Evolutionary conservation across 345 rosid species (phyloP), one percentile per base, ranked within the genome.

Genomic region (Eucalyptus virginea): DNA sequence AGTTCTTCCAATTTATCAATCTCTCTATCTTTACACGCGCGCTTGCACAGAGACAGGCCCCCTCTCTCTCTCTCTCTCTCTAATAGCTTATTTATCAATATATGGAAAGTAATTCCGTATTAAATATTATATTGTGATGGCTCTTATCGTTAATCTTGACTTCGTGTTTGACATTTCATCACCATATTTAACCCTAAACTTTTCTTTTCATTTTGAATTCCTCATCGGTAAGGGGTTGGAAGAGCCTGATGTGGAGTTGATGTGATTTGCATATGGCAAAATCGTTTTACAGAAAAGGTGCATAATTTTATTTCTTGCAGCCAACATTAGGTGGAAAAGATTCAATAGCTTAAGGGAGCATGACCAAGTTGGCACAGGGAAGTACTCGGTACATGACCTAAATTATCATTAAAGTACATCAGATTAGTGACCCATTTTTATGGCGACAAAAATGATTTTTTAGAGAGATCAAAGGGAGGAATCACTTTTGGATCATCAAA

Each of bases 71-170:
- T 9, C 26, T 23, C 58, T 54, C 60, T 56, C 30, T 56, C 6
- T 23, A 9, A 10, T 24, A 10, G 6, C 30, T 51, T 56, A 24
- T 56, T 56, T 56, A 56, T 56, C 62, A 10, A 56, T 24, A 56
- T 24, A 1, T 56, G 6, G 6, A 56, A 56, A 8, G 62, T 56
- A 9, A 56, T 56, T 56, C 1, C 1, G 1, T 56, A 56, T 50
- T 50, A 50, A 58, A 54, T 4, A 0, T 54, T 4, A 54, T 54
- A 0, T 54, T 21, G 11, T 54, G 60, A 54, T 54, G 5, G 12
- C 12, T 23, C 5, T 54, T 54, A 4, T 8, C 5, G 2, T 54
- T 54, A 54, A 54, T 54, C 5, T 2, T 1, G 1, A 54, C 2
- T 23, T 54, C 3, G 11, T 23, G 11, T 54, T 54, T 9, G 28